Evolutionary conservation across 768 basidiomycete species (phyloP).

Genomic region (Boletus rufocinnamomeus): DNA sequence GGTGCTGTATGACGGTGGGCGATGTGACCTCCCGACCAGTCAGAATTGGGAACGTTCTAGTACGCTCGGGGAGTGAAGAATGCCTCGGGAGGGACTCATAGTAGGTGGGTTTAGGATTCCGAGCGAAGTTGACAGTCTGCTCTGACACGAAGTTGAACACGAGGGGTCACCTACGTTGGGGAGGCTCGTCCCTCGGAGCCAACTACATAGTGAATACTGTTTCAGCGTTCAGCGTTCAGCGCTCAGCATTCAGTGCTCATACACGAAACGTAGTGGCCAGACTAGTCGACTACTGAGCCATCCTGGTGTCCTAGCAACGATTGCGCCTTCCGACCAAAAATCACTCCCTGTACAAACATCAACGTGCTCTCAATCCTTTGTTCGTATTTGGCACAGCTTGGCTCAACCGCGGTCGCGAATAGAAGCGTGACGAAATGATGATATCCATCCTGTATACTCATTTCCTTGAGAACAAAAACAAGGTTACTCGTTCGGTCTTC

Average conservation of each 20-base stretch:
- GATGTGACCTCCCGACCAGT: no score
- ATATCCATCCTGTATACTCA: background rate
- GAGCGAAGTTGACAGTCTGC: background rate
- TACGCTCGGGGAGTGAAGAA: background rate
- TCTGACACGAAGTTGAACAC: no score
- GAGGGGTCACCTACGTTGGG: no score
- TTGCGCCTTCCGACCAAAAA: background rate
- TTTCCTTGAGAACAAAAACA: background rate
- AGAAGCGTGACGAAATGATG: slow-evolving; percentile 4
- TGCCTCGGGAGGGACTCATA: background rate
- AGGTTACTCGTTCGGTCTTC: background rate
- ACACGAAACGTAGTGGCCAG: background rate
- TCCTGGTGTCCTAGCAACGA: background rate
- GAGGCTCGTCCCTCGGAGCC: no score
- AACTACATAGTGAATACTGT: no score
- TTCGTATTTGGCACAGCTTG: background rate
- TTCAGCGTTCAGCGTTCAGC: background rate
- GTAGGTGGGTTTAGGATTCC: background rate
- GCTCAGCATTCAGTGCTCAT: background rate
- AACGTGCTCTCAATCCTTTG: background rate
- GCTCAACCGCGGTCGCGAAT: background rate
- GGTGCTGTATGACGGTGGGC: background rate
- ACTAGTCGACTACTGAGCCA: background rate
- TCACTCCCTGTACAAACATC: background rate
- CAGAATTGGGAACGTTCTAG: no score